phyloP scores from a whole-genome alignment of 257 asterid genomes.

The Oldenlandia corymbosa region DNA sequence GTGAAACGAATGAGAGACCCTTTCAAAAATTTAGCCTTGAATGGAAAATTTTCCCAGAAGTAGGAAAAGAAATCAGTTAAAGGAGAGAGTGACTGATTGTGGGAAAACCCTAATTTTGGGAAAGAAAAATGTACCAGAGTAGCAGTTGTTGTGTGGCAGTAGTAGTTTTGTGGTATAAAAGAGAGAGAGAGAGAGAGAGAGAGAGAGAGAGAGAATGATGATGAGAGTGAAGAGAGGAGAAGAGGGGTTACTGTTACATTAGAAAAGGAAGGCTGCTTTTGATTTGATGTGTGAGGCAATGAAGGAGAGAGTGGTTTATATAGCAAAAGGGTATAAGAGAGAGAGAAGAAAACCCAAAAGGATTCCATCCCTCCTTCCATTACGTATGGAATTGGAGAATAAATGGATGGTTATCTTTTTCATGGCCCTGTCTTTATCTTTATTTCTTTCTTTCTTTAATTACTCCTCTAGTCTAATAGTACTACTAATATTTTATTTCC shows the following conservation, averaged over 20 bases:
- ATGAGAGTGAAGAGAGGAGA: background rate
- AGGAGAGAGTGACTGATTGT: background rate
- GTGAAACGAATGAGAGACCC: no score
- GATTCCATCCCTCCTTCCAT: constrained; percentile 22
- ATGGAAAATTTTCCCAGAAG: background rate
- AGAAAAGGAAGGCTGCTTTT: constrained; percentile 18
- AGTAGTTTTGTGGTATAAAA: background rate
- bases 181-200: no score
- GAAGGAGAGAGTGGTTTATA: constrained; percentile 32
- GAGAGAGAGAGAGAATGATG: background rate
- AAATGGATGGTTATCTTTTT: constrained; percentile 54
- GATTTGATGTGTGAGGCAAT: constrained; percentile 34
- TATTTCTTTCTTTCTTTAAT: no score
- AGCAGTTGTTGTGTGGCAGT: background rate
- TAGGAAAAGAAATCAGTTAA: background rate
- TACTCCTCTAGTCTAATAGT: background rate
- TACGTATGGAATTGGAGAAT: constrained; percentile 47
- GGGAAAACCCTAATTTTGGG: constrained; percentile 23
- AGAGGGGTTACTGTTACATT: constrained; percentile 37
- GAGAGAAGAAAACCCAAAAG: no score
- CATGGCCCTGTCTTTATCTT: constrained; percentile 14
- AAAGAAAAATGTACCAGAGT: background rate
- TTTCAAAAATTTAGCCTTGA: background rate
- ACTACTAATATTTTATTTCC: constrained; percentile 20
- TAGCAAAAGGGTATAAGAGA: constrained; percentile 34